A percentile compares a stretch with the other conserved stretches of the same genome.
These are phyloP conservation scores for Fusarium sp. DNA, from an alignment of 2,329 filamentous ascomycete genomes.

Conservation along the genomic window DNA sequence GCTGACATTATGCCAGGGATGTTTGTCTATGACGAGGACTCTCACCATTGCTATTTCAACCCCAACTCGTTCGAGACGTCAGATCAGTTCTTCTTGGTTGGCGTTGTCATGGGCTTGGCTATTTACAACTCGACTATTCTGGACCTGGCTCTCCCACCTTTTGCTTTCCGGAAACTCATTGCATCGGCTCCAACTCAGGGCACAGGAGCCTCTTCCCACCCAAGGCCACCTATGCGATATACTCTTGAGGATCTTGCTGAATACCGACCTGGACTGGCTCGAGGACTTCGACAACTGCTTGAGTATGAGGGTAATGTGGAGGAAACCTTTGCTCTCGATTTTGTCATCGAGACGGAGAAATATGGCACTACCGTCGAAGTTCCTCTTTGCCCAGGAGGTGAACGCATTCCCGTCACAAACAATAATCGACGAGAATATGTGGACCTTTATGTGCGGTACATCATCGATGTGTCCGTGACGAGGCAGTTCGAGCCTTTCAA, in stretches of 20 bases:
- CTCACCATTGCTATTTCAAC: constrained; percentile 93
- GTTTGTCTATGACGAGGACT: constrained; percentile 93
- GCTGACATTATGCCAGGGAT: constrained; percentile 68
- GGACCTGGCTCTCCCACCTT: constrained; percentile 87
- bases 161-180: constrained; percentile 89
- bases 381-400: constrained; percentile 80
- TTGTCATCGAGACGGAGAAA: constrained; percentile 80
- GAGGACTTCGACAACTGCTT: constrained; percentile 79
- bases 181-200: constrained; percentile 76
- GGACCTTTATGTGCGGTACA: constrained; percentile 82
- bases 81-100: constrained; percentile 91
- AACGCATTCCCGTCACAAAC: constrained; percentile 83
- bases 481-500: constrained; percentile 95
- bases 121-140: constrained; percentile 97
- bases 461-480: constrained; percentile 81
- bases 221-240: constrained; percentile 75
- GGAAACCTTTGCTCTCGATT: constrained; percentile 83
- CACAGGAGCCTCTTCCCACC: constrained; percentile 65
- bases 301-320: constrained; percentile 89
- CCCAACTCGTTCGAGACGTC: constrained; percentile 89
- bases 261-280: constrained; percentile 80
- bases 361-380: constrained; percentile 77
- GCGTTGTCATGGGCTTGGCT: constrained; percentile 86
- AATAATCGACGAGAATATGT: constrained; percentile 87
- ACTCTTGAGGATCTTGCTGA: constrained; percentile 86